phyloP scores from a whole-genome alignment of 2,329 filamentous ascomycete genomes.

The Chrysoporthe austroafricana region DNA sequence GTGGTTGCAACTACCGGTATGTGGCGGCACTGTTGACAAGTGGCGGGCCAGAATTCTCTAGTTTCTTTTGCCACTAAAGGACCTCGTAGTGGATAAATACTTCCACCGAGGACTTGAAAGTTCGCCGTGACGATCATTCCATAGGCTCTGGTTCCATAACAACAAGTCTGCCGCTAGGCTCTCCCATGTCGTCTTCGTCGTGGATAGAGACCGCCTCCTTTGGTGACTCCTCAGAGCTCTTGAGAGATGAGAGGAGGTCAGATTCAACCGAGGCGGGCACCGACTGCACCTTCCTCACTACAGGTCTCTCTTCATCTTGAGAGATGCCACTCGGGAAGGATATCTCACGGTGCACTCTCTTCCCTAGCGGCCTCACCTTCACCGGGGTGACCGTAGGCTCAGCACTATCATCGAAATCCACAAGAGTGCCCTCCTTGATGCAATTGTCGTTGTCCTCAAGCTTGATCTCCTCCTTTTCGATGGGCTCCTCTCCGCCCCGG shows the following conservation, averaged over 20 bases:
- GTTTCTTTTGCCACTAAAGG: too few relatives aligned
- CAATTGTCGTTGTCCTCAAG: slow-evolving; percentile 38
- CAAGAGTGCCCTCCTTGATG: slow-evolving; percentile 41
- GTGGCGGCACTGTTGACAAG: too few relatives aligned
- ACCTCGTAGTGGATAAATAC: background rate
- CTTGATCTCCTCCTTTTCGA: slow-evolving; percentile 53
- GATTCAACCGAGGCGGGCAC: background rate
- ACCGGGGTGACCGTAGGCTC: slow-evolving; percentile 21
- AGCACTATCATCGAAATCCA: slow-evolving; percentile 46
- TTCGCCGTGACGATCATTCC: background rate
- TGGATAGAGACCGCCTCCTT: background rate
- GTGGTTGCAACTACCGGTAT: too few relatives aligned
- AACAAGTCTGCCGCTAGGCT: background rate
- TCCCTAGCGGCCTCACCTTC: slow-evolving; percentile 17
- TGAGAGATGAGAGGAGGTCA: background rate
- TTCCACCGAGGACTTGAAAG: background rate
- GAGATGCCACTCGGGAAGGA: slow-evolving; percentile 25
- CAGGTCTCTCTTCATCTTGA: slow-evolving; percentile 13
- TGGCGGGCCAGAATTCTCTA: too few relatives aligned
- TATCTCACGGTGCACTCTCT: slow-evolving; percentile 18
- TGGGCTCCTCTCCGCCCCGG: slow-evolving; percentile 46
- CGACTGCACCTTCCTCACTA: slow-evolving; percentile 22
- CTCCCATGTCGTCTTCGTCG: background rate
- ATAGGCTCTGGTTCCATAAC: slow-evolving; percentile 2
- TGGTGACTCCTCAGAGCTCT: background rate